phyloP scores from a whole-genome alignment of 1,284 basidiomycete species.

The Termitomyces sp. region DNA sequence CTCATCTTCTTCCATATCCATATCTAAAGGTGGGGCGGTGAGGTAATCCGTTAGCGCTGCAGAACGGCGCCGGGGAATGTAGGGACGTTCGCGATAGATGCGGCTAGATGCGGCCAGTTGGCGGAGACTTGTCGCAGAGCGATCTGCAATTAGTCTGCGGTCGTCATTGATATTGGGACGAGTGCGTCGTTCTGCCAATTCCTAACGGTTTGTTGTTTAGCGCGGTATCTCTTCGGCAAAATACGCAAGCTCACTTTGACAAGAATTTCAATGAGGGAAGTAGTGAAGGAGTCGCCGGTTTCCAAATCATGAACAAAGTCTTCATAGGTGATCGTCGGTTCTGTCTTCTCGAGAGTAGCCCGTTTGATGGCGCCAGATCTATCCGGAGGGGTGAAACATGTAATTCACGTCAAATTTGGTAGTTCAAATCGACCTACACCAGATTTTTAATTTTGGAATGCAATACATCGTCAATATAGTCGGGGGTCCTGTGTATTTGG shows the following conservation, averaged over 20 bases:
- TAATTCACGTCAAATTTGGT: background rate
- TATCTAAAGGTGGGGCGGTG: slow-evolving; percentile 42
- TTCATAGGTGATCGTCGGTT: slow-evolving; percentile 61
- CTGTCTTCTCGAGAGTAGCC: slow-evolving; percentile 51
- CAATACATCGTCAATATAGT: slow-evolving; percentile 64
- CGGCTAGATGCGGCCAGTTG: slow-evolving; percentile 48
- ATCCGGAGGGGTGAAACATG: slow-evolving; percentile 8
- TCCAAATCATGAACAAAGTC: slow-evolving; percentile 67
- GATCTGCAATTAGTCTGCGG: slow-evolving; percentile 56
- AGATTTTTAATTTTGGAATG: slow-evolving; percentile 63
- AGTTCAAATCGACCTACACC: slow-evolving; percentile 46
- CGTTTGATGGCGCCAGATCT: slow-evolving; percentile 66
- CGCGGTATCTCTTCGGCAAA: background rate
- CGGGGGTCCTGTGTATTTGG: slow-evolving; percentile 48
- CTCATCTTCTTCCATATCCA: slow-evolving; percentile 59
- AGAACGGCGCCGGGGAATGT: slow-evolving; percentile 30
- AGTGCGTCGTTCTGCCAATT: slow-evolving; percentile 63
- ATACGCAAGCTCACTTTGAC: slow-evolving; percentile 52
- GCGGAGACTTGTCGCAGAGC: slow-evolving; percentile 56
- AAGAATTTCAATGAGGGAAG: slow-evolving; percentile 62
- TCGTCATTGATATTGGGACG: slow-evolving; percentile 52
- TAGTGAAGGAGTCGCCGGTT: slow-evolving; percentile 68
- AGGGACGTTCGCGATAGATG: slow-evolving; percentile 44
- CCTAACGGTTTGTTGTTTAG: slow-evolving; percentile 36
- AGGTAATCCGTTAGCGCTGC: slow-evolving; percentile 45